Conservation (phyloP, 2,329 filamentous ascomycete genomes). For the Thielaviopsis ethacetica region DNA sequence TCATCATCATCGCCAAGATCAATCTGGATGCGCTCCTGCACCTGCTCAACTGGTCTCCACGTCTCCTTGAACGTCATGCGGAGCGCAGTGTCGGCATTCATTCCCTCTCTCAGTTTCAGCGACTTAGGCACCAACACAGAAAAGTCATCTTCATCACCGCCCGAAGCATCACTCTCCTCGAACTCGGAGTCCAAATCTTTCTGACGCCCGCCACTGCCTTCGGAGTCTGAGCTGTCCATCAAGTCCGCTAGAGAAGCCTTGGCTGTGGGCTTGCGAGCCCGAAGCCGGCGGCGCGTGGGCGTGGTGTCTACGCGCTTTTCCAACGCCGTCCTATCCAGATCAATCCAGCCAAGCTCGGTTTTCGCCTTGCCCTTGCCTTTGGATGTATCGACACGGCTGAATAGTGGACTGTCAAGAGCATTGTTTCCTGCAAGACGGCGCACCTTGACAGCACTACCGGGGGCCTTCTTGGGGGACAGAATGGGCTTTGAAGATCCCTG, state of each 20-base stretch:
- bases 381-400: neutral
- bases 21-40: neutral
- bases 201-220: neutral
- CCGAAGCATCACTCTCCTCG: neutral
- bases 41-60: neutral
- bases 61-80: constrained; percentile 11
- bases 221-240: constrained; percentile 1
- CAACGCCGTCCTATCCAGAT: constrained; percentile 2
- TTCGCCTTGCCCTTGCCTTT: neutral
- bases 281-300: neutral
- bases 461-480: constrained; percentile 19
- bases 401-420: constrained; percentile 11
- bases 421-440: constrained; percentile 8
- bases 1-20: neutral
- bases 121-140: constrained; percentile 9
- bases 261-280: neutral
- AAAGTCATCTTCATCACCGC: neutral
- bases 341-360: constrained; percentile 9
- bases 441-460: constrained; percentile 10
- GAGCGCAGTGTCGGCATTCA: constrained; percentile 7
- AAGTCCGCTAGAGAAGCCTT: neutral
- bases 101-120: constrained; percentile 7
- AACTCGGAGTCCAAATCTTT: neutral
- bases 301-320: neutral
- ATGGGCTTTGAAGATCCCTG: constrained; percentile 15